These are phyloP conservation scores for Striga asiatica DNA, from an alignment of 257 asterid species.

Conservation along the genomic window DNA sequence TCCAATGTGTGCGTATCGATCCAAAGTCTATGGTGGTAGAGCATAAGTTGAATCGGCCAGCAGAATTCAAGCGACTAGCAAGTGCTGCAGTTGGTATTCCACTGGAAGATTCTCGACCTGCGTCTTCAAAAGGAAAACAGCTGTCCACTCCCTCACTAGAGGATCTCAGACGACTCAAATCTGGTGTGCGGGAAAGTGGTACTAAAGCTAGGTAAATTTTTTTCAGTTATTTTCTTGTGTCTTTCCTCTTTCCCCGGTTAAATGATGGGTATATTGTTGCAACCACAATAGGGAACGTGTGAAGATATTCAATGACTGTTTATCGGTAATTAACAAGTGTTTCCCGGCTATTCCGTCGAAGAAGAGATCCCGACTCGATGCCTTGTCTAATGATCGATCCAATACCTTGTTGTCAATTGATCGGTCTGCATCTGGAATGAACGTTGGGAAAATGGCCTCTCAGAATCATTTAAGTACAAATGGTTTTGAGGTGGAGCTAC, in stretches of 20 bases:
- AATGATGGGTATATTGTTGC: conserved; percentile 14
- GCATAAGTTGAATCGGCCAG: conserved; percentile 65
- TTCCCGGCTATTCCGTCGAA: conserved; percentile 71
- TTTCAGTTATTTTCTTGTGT: not conserved
- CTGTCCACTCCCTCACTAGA: conserved; percentile 54
- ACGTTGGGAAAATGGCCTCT: conserved; percentile 46
- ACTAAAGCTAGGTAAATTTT: conserved; percentile 65
- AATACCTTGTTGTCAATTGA: conserved; percentile 46
- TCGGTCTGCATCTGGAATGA: conserved; percentile 45
- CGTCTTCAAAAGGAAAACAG: conserved; percentile 46
- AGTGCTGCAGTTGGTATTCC: conserved; percentile 69
- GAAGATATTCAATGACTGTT: conserved; percentile 70
- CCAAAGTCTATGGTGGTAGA: conserved; percentile 72
- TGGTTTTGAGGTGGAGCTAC: conserved; percentile 66
- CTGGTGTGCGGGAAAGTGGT: conserved; percentile 62
- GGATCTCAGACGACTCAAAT: conserved; percentile 67
- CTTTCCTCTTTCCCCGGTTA: conserved; percentile 8
- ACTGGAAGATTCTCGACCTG: conserved; percentile 50
- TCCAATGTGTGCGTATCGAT: conserved; percentile 81
- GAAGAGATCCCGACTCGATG: conserved; percentile 81
- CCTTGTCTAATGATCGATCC: conserved; percentile 59
- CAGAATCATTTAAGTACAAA: conserved; percentile 48
- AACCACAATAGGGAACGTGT: conserved; percentile 67
- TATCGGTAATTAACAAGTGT: conserved; percentile 71
- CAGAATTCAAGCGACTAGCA: conserved; percentile 70